Percentiles rank a stretch among this genome's conserved stretches.
These are phyloP conservation scores for Tagetes erecta DNA, from an alignment of 129 eudicot species.

Conservation along the genomic window DNA sequence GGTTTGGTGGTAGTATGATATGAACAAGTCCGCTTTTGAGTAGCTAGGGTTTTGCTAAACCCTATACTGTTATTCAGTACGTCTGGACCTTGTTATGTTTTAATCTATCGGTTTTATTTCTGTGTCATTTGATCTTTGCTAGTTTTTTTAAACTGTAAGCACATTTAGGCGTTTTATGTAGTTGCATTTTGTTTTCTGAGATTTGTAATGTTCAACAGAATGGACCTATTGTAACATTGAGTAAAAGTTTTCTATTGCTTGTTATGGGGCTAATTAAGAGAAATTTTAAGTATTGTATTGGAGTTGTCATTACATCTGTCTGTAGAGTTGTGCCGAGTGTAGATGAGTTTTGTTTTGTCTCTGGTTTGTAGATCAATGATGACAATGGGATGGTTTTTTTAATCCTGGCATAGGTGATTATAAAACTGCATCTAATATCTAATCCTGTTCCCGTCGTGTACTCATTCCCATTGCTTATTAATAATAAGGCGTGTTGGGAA, in stretches of 20 bases:
- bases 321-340: not conserved
- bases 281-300: too few relatives aligned
- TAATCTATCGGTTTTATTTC: not conserved
- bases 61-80: not conserved
- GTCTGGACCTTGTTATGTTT: not conserved
- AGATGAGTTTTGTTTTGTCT: not conserved
- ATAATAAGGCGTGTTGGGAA: too few relatives aligned
- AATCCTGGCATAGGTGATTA: not conserved
- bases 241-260: not conserved
- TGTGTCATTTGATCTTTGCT: not conserved
- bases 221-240: not conserved
- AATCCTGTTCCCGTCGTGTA: not conserved
- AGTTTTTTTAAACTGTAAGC: not conserved
- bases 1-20: not conserved
- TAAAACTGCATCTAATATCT: not conserved
- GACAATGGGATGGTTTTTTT: not conserved
- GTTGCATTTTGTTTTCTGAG: not conserved
- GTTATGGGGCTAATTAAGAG: too few relatives aligned
- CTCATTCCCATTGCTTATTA: not conserved
- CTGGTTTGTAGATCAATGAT: not conserved
- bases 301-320: not conserved
- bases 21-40: not conserved
- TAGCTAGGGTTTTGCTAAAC: slow-evolving; percentile 34
- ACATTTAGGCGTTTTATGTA: not conserved
- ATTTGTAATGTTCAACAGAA: not conserved